Evolutionary conservation across 164 flowering plant species (phyloP), one percentile per base, ranked within the genome.

Genomic region (Tetrastigma voinierianum): DNA sequence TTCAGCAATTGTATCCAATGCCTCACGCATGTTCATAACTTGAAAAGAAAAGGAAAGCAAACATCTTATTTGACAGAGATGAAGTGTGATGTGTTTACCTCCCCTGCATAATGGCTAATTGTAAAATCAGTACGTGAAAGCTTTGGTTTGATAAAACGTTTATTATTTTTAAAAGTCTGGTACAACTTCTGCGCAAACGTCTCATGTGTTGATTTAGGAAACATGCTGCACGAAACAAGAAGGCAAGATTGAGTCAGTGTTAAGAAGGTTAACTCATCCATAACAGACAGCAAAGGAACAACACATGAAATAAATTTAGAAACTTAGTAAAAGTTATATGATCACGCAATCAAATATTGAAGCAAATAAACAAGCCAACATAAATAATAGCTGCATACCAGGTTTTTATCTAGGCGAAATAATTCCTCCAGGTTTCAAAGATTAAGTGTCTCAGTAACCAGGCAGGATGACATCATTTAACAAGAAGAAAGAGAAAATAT

Each of bases 131-230:
- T 74, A 51, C 77, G 67, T 66, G 77, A 74, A 48, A 74, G 77
- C 57, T 74, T 74, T 47, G 77, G 72, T 62, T 70, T 74, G 24
- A 61, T 63, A 48, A 74, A 74, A 14, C 77, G 77, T 55, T 74
- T 70, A 44, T 70, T 59, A 20, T 61, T 74, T 54, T 61, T 66
- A 23, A 74, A 74, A 17, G 77, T 74, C 74, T 74, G 77, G 60
- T 74, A 74, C 72, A 74, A 23, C 66, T 70, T 74, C 67, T 74
- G 77, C 3, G 77, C 68, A 59, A 74, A 74, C 44, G 77, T 74
- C 57, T 74, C 77, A 70, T 74, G 74, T 12, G 77, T 74, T 2
- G 77, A 74, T 51, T 70, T 70, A 0, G 77, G 77, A 64, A 74
- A 74, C 68, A 67, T 70, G 59, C 74, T 70, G 69, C 69, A 70